These are phyloP conservation scores for Phaeophleospora eucalypticola DNA, from an alignment of 2,329 filamentous ascomycete species.

Conservation along the genomic window DNA sequence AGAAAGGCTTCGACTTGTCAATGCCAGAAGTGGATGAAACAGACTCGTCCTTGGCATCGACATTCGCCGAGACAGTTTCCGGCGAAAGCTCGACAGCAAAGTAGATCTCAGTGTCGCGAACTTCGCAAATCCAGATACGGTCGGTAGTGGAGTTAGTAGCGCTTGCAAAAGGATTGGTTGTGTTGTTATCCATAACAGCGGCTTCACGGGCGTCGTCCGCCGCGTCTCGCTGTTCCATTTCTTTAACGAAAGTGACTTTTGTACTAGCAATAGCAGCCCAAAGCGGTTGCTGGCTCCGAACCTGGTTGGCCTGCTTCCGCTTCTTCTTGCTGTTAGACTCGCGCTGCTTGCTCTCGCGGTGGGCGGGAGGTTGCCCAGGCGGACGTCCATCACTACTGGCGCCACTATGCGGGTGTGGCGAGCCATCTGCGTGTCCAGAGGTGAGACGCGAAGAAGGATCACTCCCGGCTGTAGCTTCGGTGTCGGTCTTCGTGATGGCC, in stretches of 20 bases:
- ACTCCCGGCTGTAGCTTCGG: conserved; percentile 27
- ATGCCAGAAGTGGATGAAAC: conserved; percentile 46
- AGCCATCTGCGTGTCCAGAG: conserved; percentile 19
- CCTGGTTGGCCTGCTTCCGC: conserved; percentile 85
- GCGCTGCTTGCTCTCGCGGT: conserved; percentile 54
- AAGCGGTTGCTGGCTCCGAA: conserved; percentile 83
- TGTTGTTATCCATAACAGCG: conserved; percentile 68
- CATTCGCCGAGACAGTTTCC: conserved; percentile 22
- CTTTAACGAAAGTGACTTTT: conserved; percentile 93
- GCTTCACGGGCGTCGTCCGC: conserved; percentile 69
- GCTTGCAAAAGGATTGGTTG: conserved; percentile 62
- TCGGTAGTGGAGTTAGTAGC: conserved; percentile 52
- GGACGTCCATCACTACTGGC: conserved; percentile 46
- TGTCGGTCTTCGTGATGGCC: conserved; percentile 28
- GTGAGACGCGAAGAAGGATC: conserved; percentile 19
- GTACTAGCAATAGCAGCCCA: conserved; percentile 94
- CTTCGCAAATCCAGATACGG: conserved; percentile 76
- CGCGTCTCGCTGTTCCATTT: conserved; percentile 67
- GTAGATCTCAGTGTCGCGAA: conserved; percentile 71
- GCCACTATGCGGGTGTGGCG: conserved; percentile 22
- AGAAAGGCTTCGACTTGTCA: conserved; percentile 70
- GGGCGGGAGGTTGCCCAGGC: conserved; percentile 48
- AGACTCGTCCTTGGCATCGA: conserved; percentile 34
- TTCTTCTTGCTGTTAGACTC: conserved; percentile 69
- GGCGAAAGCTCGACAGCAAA: conserved; percentile 49